Percentiles rank a stretch among this genome's conserved stretches.
Evolutionary conservation across 1,284 basidiomycete genomes (phyloP).

Genomic region (Microbotryum silenes-acaulis): DNA sequence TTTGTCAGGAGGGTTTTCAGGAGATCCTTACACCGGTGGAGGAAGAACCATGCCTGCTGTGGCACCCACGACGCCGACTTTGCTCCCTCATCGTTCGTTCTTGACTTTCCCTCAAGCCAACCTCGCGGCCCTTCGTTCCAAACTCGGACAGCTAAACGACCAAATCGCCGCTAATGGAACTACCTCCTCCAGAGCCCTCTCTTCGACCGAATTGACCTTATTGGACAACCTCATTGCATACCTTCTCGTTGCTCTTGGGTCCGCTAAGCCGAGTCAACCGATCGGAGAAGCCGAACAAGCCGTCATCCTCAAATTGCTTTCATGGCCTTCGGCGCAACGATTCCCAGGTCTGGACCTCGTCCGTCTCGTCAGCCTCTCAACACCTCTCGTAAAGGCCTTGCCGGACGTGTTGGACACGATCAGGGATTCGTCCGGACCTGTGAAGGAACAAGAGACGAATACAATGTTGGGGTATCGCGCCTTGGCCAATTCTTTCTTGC

Average conservation of each 20-base stretch:
- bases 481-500: slow-evolving; percentile 64
- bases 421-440: slow-evolving; percentile 7
- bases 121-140: slow-evolving; percentile 72
- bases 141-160: slow-evolving; percentile 73
- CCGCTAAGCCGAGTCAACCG: neutral
- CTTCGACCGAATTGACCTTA: slow-evolving; percentile 55
- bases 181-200: slow-evolving; percentile 59
- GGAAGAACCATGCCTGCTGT: slow-evolving; percentile 19
- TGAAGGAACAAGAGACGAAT: slow-evolving; percentile 73
- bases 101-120: slow-evolving; percentile 82
- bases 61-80: neutral
- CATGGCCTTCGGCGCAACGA: slow-evolving; percentile 70
- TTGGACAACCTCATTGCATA: slow-evolving; percentile 59
- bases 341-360: slow-evolving; percentile 89
- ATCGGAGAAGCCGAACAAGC: slow-evolving; percentile 13
- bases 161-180: slow-evolving; percentile 52
- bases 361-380: slow-evolving; percentile 65
- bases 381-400: slow-evolving; percentile 45
- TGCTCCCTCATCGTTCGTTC: slow-evolving; percentile 38
- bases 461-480: slow-evolving; percentile 73
- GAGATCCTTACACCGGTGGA: slow-evolving; percentile 43
- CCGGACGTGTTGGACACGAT: slow-evolving; percentile 26
- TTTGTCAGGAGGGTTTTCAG: slow-evolving; percentile 15
- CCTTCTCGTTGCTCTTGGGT: slow-evolving; percentile 10
- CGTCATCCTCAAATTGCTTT: slow-evolving; percentile 56